phyloP scores from a whole-genome alignment of 2,329 filamentous ascomycete genomes.

The Epichloe sp. region DNA sequence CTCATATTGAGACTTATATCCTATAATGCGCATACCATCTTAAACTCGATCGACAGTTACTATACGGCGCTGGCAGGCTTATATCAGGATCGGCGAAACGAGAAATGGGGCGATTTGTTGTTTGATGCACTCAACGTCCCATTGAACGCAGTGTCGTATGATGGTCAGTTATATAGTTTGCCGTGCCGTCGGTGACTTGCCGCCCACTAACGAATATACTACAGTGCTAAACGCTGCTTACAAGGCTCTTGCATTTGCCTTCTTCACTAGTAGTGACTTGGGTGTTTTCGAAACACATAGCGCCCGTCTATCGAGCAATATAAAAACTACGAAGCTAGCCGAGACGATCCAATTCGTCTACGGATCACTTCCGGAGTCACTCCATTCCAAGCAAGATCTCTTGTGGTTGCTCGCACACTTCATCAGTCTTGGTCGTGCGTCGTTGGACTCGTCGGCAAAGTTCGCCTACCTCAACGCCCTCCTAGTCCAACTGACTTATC shows the following conservation, averaged over 20 bases:
- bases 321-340: conserved; percentile 29
- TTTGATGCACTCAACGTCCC: conserved; percentile 18
- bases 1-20: conserved; percentile 19
- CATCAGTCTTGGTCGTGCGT: conserved; percentile 39
- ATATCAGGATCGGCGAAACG: conserved; percentile 15
- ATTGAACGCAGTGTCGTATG: conserved; percentile 9
- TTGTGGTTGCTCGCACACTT: conserved; percentile 57
- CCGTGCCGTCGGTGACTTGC: not conserved
- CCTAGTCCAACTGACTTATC: conserved; percentile 38
- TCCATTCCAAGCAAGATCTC: conserved; percentile 27
- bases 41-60: conserved; percentile 20
- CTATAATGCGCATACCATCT: conserved; percentile 11
- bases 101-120: conserved; percentile 12
- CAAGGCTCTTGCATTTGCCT: conserved; percentile 23
- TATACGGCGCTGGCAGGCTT: conserved; percentile 27
- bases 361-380: conserved; percentile 11
- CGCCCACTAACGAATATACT: not conserved
- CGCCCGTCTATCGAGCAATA: conserved; percentile 18
- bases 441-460: conserved; percentile 20
- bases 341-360: conserved; percentile 26
- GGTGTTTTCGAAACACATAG: conserved; percentile 28
- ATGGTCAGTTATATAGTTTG: conserved; percentile 10
- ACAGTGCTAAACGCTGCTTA: conserved; percentile 15
- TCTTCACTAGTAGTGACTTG: conserved; percentile 25
- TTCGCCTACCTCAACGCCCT: conserved; percentile 36